phyloP scores from a whole-genome alignment of 352 stramenopile genomes.

The Hyaloperonospora brassicae region DNA sequence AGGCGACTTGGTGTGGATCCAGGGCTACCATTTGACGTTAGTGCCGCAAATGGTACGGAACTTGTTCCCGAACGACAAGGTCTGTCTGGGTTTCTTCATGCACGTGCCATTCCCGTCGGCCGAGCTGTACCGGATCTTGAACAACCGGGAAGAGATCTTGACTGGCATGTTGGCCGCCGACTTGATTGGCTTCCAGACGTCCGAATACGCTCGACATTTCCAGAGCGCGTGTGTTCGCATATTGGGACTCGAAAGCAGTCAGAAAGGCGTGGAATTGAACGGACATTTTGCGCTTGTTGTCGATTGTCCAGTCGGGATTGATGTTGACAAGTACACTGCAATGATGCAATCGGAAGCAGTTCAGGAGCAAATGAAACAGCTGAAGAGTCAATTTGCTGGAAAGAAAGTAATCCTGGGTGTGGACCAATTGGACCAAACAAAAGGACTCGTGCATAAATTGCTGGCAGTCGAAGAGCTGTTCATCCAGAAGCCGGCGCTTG shows the following conservation, averaged over 20 bases:
- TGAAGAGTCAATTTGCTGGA: conserved; percentile 61
- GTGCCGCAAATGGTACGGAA: conserved; percentile 86
- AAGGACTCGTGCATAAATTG: conserved; percentile 88
- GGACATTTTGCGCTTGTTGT: conserved; percentile 84
- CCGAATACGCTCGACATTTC: conserved; percentile 87
- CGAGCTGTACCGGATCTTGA: conserved; percentile 85
- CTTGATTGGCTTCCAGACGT: conserved; percentile 88
- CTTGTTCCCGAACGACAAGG: conserved; percentile 87
- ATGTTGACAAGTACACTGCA: conserved; percentile 70
- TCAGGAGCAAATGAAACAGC: conserved; percentile 52
- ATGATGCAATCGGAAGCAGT: conserved; percentile 53
- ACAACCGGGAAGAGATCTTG: conserved; percentile 81
- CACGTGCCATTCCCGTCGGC: conserved; percentile 88
- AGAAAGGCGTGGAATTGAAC: conserved; percentile 84
- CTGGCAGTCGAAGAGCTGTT: conserved; percentile 86
- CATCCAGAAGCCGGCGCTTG: conserved; percentile 79
- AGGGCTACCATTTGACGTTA: conserved; percentile 87
- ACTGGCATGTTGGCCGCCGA: conserved; percentile 82
- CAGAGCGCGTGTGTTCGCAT: conserved; percentile 80
- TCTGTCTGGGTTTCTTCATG: conserved; percentile 83
- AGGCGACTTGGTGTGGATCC: conserved; percentile 86
- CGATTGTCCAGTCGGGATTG: conserved; percentile 83
- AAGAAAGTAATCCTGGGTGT: conserved; percentile 84
- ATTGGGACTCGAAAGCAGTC: conserved; percentile 80
- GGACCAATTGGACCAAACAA: conserved; percentile 82